Percentiles rank a stretch among this genome's conserved stretches.
These are phyloP conservation scores for Tolypocladium cylindrosporum DNA, from an alignment of 2,329 filamentous ascomycete species.

Conservation along the genomic window DNA sequence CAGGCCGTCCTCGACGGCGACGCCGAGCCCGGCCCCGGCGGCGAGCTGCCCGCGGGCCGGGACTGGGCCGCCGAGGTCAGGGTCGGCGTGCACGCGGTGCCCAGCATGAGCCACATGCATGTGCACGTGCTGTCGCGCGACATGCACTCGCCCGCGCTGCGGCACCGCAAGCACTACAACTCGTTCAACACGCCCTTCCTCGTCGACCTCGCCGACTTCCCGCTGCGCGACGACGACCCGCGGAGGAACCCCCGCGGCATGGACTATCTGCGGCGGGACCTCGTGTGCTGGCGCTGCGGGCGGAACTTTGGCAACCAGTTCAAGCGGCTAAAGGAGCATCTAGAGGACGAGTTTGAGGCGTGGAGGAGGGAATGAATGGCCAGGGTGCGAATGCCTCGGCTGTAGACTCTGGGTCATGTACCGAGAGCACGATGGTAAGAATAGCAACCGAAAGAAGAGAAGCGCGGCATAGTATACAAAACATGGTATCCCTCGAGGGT, in stretches of 20 bases:
- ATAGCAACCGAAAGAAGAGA: not conserved
- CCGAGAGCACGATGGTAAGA: not conserved
- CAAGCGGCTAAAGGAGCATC: slow-evolving; percentile 62
- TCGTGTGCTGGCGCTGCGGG: slow-evolving; percentile 80
- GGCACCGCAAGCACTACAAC: slow-evolving; percentile 82
- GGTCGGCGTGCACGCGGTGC: slow-evolving; percentile 74
- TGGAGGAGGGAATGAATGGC: slow-evolving; percentile 62
- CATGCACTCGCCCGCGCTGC: slow-evolving; percentile 60
- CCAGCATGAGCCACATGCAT: slow-evolving; percentile 88
- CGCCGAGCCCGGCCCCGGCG: slow-evolving; percentile 23
- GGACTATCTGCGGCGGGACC: slow-evolving; percentile 52
- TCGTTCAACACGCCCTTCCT: slow-evolving; percentile 84
- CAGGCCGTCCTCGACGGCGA: slow-evolving; percentile 57
- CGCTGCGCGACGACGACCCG: slow-evolving; percentile 55
- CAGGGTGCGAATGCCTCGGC: not conserved
- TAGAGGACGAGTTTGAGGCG: slow-evolving; percentile 61
- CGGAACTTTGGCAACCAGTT: slow-evolving; percentile 66
- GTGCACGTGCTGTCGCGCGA: slow-evolving; percentile 80
- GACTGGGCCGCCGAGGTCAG: slow-evolving; percentile 70
- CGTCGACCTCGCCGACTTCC: slow-evolving; percentile 68
- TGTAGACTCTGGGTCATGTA: not conserved
- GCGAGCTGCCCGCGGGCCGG: slow-evolving; percentile 55
- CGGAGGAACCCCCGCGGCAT: slow-evolving; percentile 46
- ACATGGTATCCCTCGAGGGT: not conserved
- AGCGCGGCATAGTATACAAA: not conserved